These are phyloP conservation scores for Farysia itapuensis DNA, from an alignment of 1,284 basidiomycete genomes.

Conservation along the genomic window DNA sequence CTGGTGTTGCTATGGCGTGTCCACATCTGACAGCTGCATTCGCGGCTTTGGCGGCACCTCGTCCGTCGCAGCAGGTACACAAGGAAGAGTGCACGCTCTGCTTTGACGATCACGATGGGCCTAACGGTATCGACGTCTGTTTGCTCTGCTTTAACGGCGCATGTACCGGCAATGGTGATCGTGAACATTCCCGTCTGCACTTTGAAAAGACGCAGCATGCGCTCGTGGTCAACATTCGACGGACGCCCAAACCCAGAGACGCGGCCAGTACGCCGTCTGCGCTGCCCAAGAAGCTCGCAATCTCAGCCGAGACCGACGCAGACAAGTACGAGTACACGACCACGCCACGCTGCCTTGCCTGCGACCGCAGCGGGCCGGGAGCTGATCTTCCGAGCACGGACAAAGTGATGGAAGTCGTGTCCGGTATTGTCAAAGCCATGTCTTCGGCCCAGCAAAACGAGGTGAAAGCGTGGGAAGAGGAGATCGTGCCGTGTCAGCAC, in stretches of 20 bases:
- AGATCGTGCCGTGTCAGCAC: slow-evolving; percentile 84
- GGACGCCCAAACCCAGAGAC: slow-evolving; percentile 65
- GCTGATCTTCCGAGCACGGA: slow-evolving; percentile 64
- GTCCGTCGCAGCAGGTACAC: slow-evolving; percentile 64
- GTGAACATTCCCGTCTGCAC: slow-evolving; percentile 50
- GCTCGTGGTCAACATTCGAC: slow-evolving; percentile 79
- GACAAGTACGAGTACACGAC: slow-evolving; percentile 79
- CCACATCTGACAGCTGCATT: slow-evolving; percentile 45
- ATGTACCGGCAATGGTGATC: slow-evolving; percentile 41
- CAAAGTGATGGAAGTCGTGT: slow-evolving; percentile 65
- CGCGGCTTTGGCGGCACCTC: slow-evolving; percentile 34
- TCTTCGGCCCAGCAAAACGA: slow-evolving; percentile 89
- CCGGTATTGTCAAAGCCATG: slow-evolving; percentile 77
- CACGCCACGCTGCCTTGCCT: slow-evolving; percentile 70
- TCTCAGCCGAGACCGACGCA: slow-evolving; percentile 77
- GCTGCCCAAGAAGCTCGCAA: slow-evolving; percentile 88
- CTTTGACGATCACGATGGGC: slow-evolving; percentile 82
- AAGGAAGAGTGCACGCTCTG: slow-evolving; percentile 92
- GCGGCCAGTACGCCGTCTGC: slow-evolving; percentile 2
- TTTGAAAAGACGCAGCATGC: slow-evolving; percentile 67
- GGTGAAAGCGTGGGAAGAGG: slow-evolving; percentile 97
- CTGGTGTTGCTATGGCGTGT: slow-evolving; percentile 32
- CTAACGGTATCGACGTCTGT: slow-evolving; percentile 81
- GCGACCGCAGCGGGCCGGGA: slow-evolving; percentile 64
- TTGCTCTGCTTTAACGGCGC: slow-evolving; percentile 88